Evolutionary conservation across 208 protist species (phyloP).

Genomic region (Naegleria gruberi): DNA sequence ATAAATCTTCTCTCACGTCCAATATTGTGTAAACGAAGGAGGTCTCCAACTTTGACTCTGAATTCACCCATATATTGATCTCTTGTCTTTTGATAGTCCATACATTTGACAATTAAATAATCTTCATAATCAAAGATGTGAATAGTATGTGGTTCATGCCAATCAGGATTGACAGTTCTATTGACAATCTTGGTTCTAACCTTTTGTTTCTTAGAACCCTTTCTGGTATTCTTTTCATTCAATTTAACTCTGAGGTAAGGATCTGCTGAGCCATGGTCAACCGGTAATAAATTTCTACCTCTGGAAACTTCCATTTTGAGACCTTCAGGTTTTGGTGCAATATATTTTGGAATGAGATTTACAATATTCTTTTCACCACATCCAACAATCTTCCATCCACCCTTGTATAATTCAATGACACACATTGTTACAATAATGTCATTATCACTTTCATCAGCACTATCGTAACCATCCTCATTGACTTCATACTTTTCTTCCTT

Average conservation of each 20-base stretch:
- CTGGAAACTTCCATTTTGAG: background rate
- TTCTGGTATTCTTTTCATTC: background rate
- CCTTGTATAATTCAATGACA: background rate
- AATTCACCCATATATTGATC: constrained; percentile 6
- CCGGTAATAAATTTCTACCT: background rate
- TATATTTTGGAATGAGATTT: background rate
- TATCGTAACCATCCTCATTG: background rate
- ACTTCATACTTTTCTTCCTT: background rate
- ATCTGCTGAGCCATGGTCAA: background rate
- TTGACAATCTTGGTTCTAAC: background rate
- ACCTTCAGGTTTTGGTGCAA: background rate
- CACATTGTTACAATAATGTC: background rate
- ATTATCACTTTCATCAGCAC: background rate
- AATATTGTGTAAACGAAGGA: background rate
- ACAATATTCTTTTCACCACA: background rate
- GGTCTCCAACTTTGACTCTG: background rate
- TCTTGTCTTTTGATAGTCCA: background rate
- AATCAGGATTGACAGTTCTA: background rate
- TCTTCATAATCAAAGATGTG: background rate
- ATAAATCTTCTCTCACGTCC: background rate
- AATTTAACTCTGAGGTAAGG: background rate
- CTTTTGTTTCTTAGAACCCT: background rate
- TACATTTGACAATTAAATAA: background rate
- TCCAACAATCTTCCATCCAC: background rate
- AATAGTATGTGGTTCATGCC: background rate